Base-by-base conservation (phyloP, 139 green algal genomes). In the Pleodorina starrii region DNA sequence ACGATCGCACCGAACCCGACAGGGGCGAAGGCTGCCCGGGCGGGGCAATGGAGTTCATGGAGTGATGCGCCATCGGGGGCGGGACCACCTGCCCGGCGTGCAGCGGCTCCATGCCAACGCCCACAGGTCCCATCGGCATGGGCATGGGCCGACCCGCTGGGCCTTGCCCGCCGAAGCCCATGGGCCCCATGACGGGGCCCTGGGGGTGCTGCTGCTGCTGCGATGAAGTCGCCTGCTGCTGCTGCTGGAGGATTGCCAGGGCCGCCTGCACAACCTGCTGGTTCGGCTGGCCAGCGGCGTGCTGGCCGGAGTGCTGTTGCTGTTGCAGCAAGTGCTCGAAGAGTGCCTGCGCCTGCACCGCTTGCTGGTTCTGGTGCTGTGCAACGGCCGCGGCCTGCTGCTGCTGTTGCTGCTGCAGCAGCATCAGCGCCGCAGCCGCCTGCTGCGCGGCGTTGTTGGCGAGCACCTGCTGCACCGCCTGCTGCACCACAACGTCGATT, bases 381-480 rank as follows among this genome's bases (percentile, higher is more conserved):
- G 78, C 78, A 32, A 68, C 25, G 7, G 50, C 78, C 5, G 76
- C 80, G 1, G 81, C 81, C 59, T 79, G 63, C 69, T 88, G 83
- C 46, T 76, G 60, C 60, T 86, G 78, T 44, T 87, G 60, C 60
- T 86, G 78, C 27, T 87, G 82, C 59, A 76, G 60, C 42, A 74
- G 23, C 23, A 89, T 14, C 38, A 89, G 42, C 1, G 36, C 38
- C 9, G 69, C 19, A 0, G 84, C 84, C 0, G 84, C 84, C 69
- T 89, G 84, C 46, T 89, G 84, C 16, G 84, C 84, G 5, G 84
- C 84, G 19, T 82, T 89, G 71, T 89, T 89, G 27, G 69, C 69
- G 5, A 89, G 27, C 84, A 44, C 84, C 68, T 89, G 84, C 84
- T 89, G 84, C 50, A 89, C 84, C 16, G 84, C 69, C 40, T 79